Conservation (phyloP, 2,329 filamentous ascomycete genomes). For the Neopestalotiopsis rosae region DNA sequence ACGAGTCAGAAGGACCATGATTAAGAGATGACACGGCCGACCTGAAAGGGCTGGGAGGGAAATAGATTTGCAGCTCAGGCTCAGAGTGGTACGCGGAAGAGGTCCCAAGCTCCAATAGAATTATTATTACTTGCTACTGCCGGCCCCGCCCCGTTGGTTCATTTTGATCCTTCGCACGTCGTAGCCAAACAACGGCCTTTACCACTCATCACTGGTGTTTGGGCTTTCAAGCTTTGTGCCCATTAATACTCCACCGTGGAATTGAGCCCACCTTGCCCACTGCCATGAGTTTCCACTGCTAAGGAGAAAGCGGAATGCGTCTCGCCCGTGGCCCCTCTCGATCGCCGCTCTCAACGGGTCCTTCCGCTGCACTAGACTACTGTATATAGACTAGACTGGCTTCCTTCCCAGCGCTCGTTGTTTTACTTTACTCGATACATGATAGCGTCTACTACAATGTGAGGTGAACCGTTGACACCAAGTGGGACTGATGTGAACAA, state of each 20-base stretch:
- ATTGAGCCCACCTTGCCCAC: background rate
- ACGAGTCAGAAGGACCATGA: background rate
- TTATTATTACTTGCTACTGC: too few relatives aligned
- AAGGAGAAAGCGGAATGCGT: background rate
- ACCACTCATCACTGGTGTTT: background rate
- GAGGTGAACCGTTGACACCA: background rate
- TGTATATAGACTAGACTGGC: background rate
- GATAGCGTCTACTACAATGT: background rate
- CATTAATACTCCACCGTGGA: background rate
- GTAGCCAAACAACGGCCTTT: background rate
- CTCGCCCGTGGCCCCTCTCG: background rate
- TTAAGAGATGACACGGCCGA: too few relatives aligned
- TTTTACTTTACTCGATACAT: background rate
- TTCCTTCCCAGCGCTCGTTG: background rate
- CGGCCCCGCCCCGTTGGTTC: background rate
- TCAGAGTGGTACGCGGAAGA: background rate
- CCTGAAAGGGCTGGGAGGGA: too few relatives aligned
- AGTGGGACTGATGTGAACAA: background rate
- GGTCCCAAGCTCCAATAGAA: too few relatives aligned
- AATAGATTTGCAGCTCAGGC: background rate
- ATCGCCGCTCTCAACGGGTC: background rate
- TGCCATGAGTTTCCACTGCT: background rate
- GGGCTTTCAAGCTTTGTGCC: background rate
- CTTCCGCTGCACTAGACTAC: background rate
- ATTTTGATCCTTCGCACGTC: background rate